Base-by-base conservation (phyloP, 75 land plant genomes). In the Pseudotsuga menziesii region DNA sequence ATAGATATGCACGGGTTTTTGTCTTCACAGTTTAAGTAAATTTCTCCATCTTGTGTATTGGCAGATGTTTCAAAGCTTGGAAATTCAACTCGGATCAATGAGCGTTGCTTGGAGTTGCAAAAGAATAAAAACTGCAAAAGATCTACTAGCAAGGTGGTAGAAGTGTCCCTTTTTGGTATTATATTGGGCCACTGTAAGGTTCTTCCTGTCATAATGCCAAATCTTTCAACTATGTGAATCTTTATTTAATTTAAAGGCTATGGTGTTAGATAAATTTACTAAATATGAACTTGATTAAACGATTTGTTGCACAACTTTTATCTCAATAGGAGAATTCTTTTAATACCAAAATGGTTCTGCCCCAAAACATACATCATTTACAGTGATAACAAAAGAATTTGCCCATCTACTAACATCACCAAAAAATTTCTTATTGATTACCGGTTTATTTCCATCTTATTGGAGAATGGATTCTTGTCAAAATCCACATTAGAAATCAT, bases 51-150 rank as follows among this genome's bases (percentile, higher is more conserved):
- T 41, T 23, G 52, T 2, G 39, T 54, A 13, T 56, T 72, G 39
- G 73, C 80, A 94, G 97, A 92, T 63, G 98, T 97, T 72, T 48
- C 80, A 76, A 94, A 83, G 83, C 91, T 94, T 32, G 84, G 91
- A 55, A 91, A 73, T 73, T 62, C 90, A 5, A 80, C 85, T 63
- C 86, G 86, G 20, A 92, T 97, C 58, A 97, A 94, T 77, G 98
- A 97, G 70, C 83, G 88, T 48, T 97, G 99, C 74, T 85, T 97
- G 84, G 98, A 97, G 80, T 78, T 97, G 76, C 98, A 97, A 76
- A 88, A 83, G 84, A 88, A 78, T 26, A 95, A 86, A 75, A 81
- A 74, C 27, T 76, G 82, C 29, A 72, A 69, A 74, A 73, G 75
- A 11, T 77, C 89, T 27, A 87, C 88, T 77, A 55, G 78, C 39